A percentile compares a stretch with the other conserved stretches of the same genome.
Conservation (phyloP, 495 filamentous ascomycete genomes). For the Aspergillus hancockii region DNA sequence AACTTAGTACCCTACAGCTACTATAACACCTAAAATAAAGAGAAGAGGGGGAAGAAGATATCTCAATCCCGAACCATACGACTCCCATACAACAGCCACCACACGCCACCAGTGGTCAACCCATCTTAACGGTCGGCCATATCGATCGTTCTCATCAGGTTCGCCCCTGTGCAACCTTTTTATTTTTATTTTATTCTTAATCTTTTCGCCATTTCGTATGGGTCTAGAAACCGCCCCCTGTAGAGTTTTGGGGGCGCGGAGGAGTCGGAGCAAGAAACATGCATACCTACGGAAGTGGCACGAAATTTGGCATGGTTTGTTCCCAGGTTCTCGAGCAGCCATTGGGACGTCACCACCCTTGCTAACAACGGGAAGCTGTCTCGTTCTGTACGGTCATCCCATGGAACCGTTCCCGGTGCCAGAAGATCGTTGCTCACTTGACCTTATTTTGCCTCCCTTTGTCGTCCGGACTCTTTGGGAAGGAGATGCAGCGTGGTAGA, state of each 20-base stretch:
- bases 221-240: neutral
- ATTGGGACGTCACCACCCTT: conserved; percentile 1
- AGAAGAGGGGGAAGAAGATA: neutral
- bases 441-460: neutral
- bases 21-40: neutral
- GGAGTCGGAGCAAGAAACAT: no score
- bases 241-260: neutral
- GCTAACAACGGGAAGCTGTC: neutral
- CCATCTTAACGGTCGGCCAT: conserved; percentile 4
- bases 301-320: neutral
- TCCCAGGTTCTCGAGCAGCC: neutral
- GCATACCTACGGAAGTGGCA: no score
- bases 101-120: neutral
- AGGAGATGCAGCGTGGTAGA: neutral
- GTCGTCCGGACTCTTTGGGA: neutral
- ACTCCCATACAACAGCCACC: neutral
- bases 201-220: neutral
- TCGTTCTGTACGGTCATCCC: neutral
- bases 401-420: conserved; percentile 3
- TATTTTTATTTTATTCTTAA: neutral
- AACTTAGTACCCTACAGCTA: no score
- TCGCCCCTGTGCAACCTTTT: neutral
- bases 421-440: conserved; percentile 4
- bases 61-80: neutral
- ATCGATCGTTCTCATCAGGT: neutral